phyloP scores from a whole-genome alignment of 2,329 filamentous ascomycete species.

The Colletotrichum liriopes region DNA sequence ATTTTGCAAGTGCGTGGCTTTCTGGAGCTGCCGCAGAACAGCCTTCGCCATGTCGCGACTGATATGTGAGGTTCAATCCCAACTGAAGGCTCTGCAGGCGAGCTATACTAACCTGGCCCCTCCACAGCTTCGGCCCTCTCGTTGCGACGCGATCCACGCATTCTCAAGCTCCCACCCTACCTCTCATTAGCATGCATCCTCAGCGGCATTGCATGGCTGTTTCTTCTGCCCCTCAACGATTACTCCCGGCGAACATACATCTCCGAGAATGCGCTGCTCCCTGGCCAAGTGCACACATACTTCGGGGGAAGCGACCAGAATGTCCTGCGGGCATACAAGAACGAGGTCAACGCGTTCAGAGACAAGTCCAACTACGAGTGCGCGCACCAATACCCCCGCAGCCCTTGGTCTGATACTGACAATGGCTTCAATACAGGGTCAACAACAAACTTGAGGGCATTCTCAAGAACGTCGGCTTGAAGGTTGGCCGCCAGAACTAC shows the following conservation, averaged over 20 bases:
- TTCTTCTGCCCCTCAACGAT: conserved; percentile 89
- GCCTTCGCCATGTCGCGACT: conserved; percentile 65
- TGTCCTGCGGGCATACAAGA: conserved; percentile 89
- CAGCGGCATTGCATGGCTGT: conserved; percentile 89
- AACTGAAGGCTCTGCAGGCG: background rate
- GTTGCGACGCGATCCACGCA: conserved; percentile 84
- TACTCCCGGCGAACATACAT: conserved; percentile 96
- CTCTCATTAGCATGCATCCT: conserved; percentile 88
- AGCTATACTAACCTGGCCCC: conserved; percentile 33
- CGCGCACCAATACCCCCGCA: conserved; percentile 41
- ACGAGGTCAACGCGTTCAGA: conserved; percentile 80
- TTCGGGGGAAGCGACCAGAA: conserved; percentile 97
- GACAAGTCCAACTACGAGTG: conserved; percentile 69
- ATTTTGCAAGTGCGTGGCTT: conserved; percentile 30
- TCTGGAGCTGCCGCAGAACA: conserved; percentile 22
- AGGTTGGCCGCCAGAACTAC: conserved; percentile 90
- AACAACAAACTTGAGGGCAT: conserved; percentile 83
- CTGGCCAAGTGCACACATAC: conserved; percentile 97
- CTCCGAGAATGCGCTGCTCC: conserved; percentile 95
- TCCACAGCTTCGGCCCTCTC: conserved; percentile 74
- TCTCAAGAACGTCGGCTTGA: conserved; percentile 84
- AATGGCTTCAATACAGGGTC: conserved; percentile 57
- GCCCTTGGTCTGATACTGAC: conserved; percentile 5
- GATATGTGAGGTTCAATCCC: conserved; percentile 60
- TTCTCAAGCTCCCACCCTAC: conserved; percentile 89